Base-by-base conservation (phyloP, 805 yeast species). In the Hanseniaspora clermontiae region DNA sequence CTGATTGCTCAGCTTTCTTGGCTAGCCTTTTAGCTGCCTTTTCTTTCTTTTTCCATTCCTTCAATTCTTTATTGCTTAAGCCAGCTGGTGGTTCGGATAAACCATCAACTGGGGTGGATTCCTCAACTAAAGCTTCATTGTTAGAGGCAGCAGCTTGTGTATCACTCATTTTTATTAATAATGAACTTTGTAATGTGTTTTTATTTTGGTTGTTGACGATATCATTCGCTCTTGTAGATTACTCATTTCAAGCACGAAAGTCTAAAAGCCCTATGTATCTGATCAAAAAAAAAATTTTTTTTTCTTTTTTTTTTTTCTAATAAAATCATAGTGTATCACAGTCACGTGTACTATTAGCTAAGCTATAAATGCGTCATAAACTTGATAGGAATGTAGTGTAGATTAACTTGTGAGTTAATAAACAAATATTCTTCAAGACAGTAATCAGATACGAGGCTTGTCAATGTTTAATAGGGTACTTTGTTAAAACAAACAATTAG, bases 1-100 rank as follows among this genome's bases (percentile, higher is more conserved):
- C 89, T 51, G 74, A 77, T 38, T 51, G 55, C 8, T 81, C 83
- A 61, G 78, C 85, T 65, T 87, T 89, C 60, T 82, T 80, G 2
- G 96, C 95, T 2, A 96, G 93, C 67, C 97, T 77, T 67, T 87
- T 87, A 42, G 93, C 95, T 14, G 93, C 93, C 71, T 91, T 90
- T 65, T 89, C 95, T 63, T 80, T 80, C 74, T 89, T 90, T 67
- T 88, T 87, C 79, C 82, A 72, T 63, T 87, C 96, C 68, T 90
- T 90, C 60, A 87, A 74, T 68, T 90, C 95, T 63, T 88, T 89
- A 61, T 87, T 87, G 10, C 86, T 70, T 46, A 83, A 67, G 56
- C 71, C 69, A 59, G 67, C 55, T 43, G 55, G 55, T 17, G 55
- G 55, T 38, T 43, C 55, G 37, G 55, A 53, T n/a, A 29, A 20